phyloP scores from a whole-genome alignment of 176 grass and related monocot genomes.

The Musa beccarii region DNA sequence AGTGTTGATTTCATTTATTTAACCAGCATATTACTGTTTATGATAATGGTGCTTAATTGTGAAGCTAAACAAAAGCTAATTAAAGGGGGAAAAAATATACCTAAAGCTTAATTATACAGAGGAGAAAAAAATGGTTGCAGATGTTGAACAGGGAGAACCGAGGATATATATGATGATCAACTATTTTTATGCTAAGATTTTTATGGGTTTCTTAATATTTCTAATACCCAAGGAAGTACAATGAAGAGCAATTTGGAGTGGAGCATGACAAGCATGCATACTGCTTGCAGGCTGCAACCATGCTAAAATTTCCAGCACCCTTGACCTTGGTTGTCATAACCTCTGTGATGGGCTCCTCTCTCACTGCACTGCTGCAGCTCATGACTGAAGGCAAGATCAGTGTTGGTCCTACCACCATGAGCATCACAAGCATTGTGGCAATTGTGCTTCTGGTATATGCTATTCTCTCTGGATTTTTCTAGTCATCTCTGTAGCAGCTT shows the following conservation, averaged over 20 bases:
- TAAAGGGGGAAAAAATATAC: too few relatives aligned
- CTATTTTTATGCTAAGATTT: too few relatives aligned
- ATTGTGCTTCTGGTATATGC: conserved; percentile 31
- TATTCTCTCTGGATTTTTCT: background rate
- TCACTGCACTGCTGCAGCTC: conserved; percentile 33
- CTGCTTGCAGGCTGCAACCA: conserved; percentile 27
- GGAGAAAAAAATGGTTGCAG: too few relatives aligned
- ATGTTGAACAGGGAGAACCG: too few relatives aligned
- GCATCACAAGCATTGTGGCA: conserved; percentile 5
- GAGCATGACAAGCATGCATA: conserved; percentile 10
- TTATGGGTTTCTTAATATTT: too few relatives aligned
- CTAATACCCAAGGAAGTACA: background rate
- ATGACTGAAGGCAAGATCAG: conserved; percentile 29
- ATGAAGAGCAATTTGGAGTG: too few relatives aligned
- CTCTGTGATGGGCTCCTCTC: conserved; percentile 20
- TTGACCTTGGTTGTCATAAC: conserved; percentile 28
- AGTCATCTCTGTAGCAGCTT: too few relatives aligned
- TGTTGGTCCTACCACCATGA: conserved; percentile 19
- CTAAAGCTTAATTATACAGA: too few relatives aligned
- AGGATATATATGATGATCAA: background rate
- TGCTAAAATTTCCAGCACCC: conserved; percentile 36
- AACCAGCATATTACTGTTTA: too few relatives aligned
- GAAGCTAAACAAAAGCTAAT: too few relatives aligned
- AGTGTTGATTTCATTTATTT: too few relatives aligned
- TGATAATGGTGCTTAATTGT: too few relatives aligned